phyloP scores from a whole-genome alignment of 768 basidiomycete genomes.

The Scleroderma citrinum region DNA sequence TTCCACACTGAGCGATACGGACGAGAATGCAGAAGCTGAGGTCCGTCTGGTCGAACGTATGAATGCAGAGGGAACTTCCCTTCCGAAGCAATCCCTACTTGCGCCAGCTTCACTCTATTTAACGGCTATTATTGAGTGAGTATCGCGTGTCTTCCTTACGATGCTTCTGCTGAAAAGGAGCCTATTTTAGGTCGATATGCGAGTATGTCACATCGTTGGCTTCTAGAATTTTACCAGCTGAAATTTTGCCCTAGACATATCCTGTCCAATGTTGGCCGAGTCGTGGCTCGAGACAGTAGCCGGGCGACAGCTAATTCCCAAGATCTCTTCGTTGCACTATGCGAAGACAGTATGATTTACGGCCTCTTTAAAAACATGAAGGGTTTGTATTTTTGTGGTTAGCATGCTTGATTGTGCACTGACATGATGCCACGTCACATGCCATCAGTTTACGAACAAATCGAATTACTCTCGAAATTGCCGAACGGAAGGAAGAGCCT shows the following conservation, averaged over 20 bases:
- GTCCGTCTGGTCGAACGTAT: slow-evolving; percentile 58
- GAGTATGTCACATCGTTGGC: slow-evolving; percentile 50
- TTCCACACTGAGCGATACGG: slow-evolving; percentile 74
- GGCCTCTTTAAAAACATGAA: slow-evolving; percentile 81
- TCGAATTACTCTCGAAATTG: slow-evolving; percentile 58
- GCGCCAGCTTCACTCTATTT: slow-evolving; percentile 85
- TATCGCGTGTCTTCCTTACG: slow-evolving; percentile 19
- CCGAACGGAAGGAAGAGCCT: slow-evolving; percentile 48
- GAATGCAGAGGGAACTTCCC: slow-evolving; percentile 44
- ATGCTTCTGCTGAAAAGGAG: slow-evolving; percentile 23
- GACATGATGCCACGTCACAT: slow-evolving; percentile 15
- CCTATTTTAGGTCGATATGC: slow-evolving; percentile 64
- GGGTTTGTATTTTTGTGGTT: slow-evolving; percentile 41
- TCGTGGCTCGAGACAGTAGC: slow-evolving; percentile 81
- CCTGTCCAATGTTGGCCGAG: slow-evolving; percentile 75
- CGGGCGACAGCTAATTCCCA: slow-evolving; percentile 67
- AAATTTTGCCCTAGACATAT: slow-evolving; percentile 54
- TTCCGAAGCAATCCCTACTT: slow-evolving; percentile 48
- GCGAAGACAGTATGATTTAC: slow-evolving; percentile 87
- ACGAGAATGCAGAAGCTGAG: slow-evolving; percentile 68
- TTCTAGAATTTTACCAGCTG: slow-evolving; percentile 1
- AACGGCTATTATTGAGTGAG: slow-evolving; percentile 91
- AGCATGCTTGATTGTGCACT: slow-evolving; percentile 4
- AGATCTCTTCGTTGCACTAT: slow-evolving; percentile 83
- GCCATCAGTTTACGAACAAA: slow-evolving; percentile 66